phyloP scores from a whole-genome alignment of 2,329 filamentous ascomycete species.

The Akanthomyces uredinophilus region DNA sequence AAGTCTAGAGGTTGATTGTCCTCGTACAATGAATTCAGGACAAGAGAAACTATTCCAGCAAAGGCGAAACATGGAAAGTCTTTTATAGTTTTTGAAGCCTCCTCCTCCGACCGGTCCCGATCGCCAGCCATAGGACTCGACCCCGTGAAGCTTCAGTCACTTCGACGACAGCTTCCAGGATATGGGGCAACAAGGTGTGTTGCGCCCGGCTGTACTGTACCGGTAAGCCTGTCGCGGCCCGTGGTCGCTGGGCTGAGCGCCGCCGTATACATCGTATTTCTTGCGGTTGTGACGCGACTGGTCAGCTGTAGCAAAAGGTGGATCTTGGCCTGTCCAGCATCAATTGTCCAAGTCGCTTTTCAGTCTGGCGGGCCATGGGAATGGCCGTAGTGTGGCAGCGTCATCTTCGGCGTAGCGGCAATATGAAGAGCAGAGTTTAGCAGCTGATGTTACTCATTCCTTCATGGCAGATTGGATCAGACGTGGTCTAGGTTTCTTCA shows the following conservation, averaged over 20 bases:
- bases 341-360: background rate
- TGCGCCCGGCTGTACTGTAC: background rate
- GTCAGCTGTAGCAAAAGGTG: background rate
- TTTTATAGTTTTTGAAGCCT: slow-evolving; percentile 6
- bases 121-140: background rate
- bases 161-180: background rate
- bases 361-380: background rate
- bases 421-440: background rate
- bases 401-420: background rate
- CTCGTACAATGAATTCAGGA: background rate
- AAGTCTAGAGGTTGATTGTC: too few species aligned
- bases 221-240: background rate
- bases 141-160: background rate
- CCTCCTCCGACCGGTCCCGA: background rate
- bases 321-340: background rate
- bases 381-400: background rate
- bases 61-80: background rate
- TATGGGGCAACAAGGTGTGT: background rate
- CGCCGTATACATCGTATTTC: slow-evolving; percentile 15
- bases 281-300: background rate
- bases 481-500: background rate
- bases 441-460: background rate
- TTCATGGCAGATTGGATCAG: too few species aligned
- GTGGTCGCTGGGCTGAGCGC: background rate
- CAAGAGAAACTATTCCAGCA: background rate